Evolutionary conservation across 1,284 basidiomycete species (phyloP), one percentile per base, ranked within the genome.

Genomic region (Apiotrichum siamense): DNA sequence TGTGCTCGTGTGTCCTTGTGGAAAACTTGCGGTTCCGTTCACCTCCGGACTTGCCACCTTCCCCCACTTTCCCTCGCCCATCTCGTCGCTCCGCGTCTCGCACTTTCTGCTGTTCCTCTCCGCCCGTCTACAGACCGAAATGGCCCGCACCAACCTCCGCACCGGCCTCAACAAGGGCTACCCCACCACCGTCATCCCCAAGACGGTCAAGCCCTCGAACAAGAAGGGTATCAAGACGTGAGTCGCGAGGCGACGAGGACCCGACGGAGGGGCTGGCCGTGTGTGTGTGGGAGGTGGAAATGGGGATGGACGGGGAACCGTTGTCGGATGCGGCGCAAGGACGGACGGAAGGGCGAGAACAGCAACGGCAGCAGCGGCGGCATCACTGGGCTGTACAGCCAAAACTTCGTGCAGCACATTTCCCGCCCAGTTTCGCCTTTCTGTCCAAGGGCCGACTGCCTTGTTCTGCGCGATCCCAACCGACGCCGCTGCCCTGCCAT

Each of bases 91-190:
- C n/a, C n/a, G n/a, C n/a, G n/a, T n/a, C n/a, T n/a, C n/a, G n/a
- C n/a, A n/a, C n/a, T n/a, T n/a, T n/a, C n/a, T n/a, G n/a, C n/a
- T n/a, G n/a, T n/a, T n/a, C n/a, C n/a, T n/a, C n/a, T n/a, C n/a
- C n/a, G n/a, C n/a, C n/a, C n/a, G n/a, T 1, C 9, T 25, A 49
- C 49, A 58, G 44, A 49, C 25, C 44, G 40, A 40, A 52, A 58
- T 58, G 57, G 57, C 50, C 44, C 51, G 53, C 43, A 36, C 55
- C 96, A 94, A 94, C 80, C 78, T 93, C 75, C 88, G 89, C 70
- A 80, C 80, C 77, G 96, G 96, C 70, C 80, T 83, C 70, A 96
- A 94, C 84, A 85, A 86, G 70, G 96, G 96, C 66, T 87, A 87
- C 80, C 85, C 88, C 64, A 96, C 93, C 52, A 96, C 90, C 53